A percentile compares a stretch with the other conserved stretches of the same genome.
phyloP scores from a whole-genome alignment of 192 early-diverging fungal species.

The Coemansia sp. region DNA sequence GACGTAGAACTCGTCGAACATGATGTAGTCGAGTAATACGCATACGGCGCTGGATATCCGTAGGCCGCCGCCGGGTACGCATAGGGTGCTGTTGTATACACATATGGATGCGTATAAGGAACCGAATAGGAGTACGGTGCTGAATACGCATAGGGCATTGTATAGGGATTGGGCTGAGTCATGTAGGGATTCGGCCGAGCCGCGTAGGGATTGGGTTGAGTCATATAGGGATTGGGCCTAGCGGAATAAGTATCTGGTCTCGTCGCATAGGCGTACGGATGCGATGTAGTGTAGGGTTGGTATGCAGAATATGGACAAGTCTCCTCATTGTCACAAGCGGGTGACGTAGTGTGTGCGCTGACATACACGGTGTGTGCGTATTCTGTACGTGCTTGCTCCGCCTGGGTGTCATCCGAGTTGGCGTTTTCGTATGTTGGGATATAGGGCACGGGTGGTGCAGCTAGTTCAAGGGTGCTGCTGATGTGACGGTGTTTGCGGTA shows the following conservation, averaged over 20 bases:
- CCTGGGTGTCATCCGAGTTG: neutral
- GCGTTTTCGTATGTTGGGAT: neutral
- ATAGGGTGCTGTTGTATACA: neutral
- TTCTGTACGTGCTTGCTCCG: neutral
- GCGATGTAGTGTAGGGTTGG: neutral
- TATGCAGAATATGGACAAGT: neutral
- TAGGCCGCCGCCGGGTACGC: neutral
- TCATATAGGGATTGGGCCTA: neutral
- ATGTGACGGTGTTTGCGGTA: neutral
- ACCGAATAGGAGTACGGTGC: neutral
- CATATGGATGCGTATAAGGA: neutral
- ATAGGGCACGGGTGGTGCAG: neutral
- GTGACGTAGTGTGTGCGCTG: neutral
- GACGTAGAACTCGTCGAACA: neutral
- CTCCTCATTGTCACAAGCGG: neutral
- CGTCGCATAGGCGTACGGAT: neutral
- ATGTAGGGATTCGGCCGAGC: neutral
- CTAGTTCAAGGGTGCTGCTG: neutral
- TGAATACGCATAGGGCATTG: neutral
- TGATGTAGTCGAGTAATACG: neutral
- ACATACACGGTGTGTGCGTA: neutral
- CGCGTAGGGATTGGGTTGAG: neutral
- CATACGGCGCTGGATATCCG: neutral
- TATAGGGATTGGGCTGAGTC: neutral
- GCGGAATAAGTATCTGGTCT: neutral